Evolutionary conservation across 306 rosid genomes (phyloP), one percentile per base, ranked within the genome.

Genomic region (Vicia villosa): DNA sequence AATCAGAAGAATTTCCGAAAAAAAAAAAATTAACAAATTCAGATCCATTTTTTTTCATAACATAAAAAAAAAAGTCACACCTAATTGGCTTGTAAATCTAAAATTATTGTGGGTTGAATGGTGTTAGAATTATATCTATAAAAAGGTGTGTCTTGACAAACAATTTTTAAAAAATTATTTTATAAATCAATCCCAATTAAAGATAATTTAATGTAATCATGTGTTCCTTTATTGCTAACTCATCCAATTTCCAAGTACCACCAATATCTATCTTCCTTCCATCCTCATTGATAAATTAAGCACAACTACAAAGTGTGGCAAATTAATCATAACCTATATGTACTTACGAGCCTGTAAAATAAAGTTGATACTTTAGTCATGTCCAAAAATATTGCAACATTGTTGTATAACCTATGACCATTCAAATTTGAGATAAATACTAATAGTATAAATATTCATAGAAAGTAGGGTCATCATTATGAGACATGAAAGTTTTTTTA

Each of bases 291-390:
- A 22, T 58, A 67, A 62, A 24, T 60, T 42, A 36, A 66, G 46
- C 68, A 49, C 30, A 71, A 34, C 78, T 63, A 19, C 77, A 71
- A 76, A 76, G 75, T 46, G 5, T 34, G 69, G 76, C 75, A 45
- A 74, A 34, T 64, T 75, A 75, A 65, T 75, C 70, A 80, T 75
- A 24, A 47, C 57, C 30, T 1, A 0, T 64, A 0, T 70, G 80
- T 70, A 65, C 74, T 75, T 59, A 71, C 2, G 58, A 56, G 74
- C 77, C 69, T 73, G 64, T 70, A 74, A 41, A 69, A 15, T 73
- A 52, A 28, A 61, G 8, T 68, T 22, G 49, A 45, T 74, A 46
- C 51, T 37, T 4, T 74, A 36, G 70, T n/a, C 67, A 12, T 60
- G 74, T 60, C 49, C 37, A 10, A 51, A 80, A 66, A 58, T 67